A percentile compares a stretch with the other conserved stretches of the same genome.
phyloP scores from a whole-genome alignment of 1,284 basidiomycete genomes.

The Wallemia mellicola region DNA sequence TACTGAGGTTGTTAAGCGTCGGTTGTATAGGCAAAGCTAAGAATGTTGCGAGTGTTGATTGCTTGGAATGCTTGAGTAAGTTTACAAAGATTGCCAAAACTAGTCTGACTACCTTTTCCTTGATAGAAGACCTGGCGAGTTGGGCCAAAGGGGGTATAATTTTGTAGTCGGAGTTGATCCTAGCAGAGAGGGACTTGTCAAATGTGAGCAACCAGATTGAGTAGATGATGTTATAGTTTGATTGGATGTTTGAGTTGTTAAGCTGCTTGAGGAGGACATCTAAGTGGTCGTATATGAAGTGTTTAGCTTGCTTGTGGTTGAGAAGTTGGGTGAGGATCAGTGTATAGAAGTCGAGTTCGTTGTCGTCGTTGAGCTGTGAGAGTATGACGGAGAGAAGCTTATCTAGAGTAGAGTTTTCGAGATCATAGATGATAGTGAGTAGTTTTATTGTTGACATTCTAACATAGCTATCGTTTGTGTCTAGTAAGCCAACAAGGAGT shows the following conservation, averaged over 20 bases:
- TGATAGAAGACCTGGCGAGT: background rate
- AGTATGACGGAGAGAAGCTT: background rate
- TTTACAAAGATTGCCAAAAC: background rate
- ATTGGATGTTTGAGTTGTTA: background rate
- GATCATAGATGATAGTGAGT: background rate
- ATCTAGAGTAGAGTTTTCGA: background rate
- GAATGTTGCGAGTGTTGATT: background rate
- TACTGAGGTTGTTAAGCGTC: background rate
- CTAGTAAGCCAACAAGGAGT: background rate
- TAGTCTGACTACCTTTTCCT: background rate
- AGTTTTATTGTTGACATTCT: background rate
- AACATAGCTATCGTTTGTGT: background rate
- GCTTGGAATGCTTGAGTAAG: background rate
- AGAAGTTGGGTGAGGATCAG: background rate
- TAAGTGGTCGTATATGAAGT: background rate
- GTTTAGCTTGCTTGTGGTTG: background rate
- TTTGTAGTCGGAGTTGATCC: background rate
- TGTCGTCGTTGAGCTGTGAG: background rate
- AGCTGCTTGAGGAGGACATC: background rate
- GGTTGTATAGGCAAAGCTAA: background rate
- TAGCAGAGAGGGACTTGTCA: background rate
- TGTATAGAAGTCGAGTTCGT: background rate
- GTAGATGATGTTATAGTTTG: background rate
- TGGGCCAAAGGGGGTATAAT: background rate
- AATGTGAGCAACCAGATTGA: background rate